A percentile compares a stretch with the other conserved stretches of the same genome.
Evolutionary conservation across 2,329 filamentous ascomycete species (phyloP).

Genomic region (Fusarium oxysporum): DNA sequence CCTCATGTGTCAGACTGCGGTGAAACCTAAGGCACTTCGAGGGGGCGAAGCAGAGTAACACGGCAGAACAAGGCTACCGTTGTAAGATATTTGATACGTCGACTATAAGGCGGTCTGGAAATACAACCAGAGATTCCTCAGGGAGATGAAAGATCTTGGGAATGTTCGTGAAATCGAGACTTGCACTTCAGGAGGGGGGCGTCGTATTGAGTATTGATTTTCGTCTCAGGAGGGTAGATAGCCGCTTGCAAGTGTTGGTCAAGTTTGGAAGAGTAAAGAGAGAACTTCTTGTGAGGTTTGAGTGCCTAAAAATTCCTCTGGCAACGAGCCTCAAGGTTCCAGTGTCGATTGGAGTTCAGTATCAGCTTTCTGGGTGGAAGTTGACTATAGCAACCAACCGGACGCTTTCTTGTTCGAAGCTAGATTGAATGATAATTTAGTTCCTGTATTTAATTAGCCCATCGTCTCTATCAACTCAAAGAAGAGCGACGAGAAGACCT

Average conservation of each 20-base stretch:
- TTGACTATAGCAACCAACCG: background rate
- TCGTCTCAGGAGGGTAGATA: background rate
- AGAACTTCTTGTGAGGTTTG: fast-evolving
- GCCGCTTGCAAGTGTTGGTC: fast-evolving
- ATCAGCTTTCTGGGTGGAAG: background rate
- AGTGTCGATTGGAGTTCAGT: background rate
- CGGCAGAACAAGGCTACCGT: background rate
- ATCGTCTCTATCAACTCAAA: background rate
- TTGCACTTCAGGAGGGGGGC: background rate
- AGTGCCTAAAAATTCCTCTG: background rate
- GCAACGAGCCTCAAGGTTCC: background rate
- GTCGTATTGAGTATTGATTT: background rate
- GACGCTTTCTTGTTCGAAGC: background rate
- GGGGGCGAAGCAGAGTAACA: slow-evolving; percentile 21
- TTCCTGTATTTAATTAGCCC: background rate
- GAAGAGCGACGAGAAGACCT: background rate
- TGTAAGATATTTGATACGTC: background rate
- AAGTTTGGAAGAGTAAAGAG: background rate
- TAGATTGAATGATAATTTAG: background rate
- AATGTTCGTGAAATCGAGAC: background rate
- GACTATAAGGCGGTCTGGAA: background rate
- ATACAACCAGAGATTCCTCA: fast-evolving
- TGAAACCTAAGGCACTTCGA: background rate
- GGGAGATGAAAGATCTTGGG: background rate
- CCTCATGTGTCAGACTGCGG: slow-evolving; percentile 23